Evolutionary conservation across 2,329 filamentous ascomycete genomes (phyloP), one percentile per base, ranked within the genome.

Genomic region (Aspergillus thermomutatus): DNA sequence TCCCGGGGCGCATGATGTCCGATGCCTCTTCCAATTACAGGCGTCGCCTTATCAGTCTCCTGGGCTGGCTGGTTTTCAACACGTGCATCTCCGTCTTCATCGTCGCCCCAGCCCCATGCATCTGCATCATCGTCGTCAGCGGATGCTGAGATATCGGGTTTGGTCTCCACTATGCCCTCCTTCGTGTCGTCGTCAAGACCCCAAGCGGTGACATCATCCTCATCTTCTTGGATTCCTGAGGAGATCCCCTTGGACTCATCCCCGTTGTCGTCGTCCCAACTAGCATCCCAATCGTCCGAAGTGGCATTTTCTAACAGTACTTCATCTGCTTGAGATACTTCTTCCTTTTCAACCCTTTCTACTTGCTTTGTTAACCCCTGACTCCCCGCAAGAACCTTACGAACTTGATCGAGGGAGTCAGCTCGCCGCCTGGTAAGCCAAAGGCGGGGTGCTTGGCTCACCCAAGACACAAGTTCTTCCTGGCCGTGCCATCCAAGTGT

Each of bases 371-470:
- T 82, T 26, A 80, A 75, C 8, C 87, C 87, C 41, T 93, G 82
- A 8, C 88, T 90, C 52, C 78, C 77, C 3, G 86, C 81, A 2
- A 97, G 80, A 48, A 88, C 83, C 21, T 76, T 82, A 25, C 94
- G 85, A 11, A 95, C 86, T 34, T 83, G 82, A 59, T 92, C 88
- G 25, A 99, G 81, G 0, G 91, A 87, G 34, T 83, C 86, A 66
- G 96, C 92, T 66, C 90, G 86, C 62, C 92, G 88, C 70, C 91
- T 93, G 2, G 84, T 84, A 14, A 97, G 82, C 94, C 94, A 99
- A 26, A 91, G 87, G 56, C 86, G 85, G 0, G 92, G 90, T 1
- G 91, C 89, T 59, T 88, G 87, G 43, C 87, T 84, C 0, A 91
- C 87, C 93, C 94, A 99, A 25, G 90, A 85, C 47, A 84, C 80